Evolutionary conservation across 306 rosid species (phyloP), one percentile per base, ranked within the genome.

Genomic region (Nissolia schottii): DNA sequence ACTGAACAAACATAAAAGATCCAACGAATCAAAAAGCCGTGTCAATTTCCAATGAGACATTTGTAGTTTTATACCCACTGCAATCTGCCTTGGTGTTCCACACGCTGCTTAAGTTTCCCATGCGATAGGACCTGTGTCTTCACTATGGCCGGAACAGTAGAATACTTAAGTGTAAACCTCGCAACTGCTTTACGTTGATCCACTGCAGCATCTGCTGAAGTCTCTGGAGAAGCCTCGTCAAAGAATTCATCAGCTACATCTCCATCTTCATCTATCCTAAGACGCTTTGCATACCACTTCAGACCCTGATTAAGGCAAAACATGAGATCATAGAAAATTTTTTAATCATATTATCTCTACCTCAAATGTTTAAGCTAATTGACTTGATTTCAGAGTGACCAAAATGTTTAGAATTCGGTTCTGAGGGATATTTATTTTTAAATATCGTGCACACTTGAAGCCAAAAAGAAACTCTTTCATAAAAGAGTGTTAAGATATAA

Each of bases 231-330:
- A 49, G 91, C 85, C 82, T 94, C 96, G 1, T 87, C 95, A 7
- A 91, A 74, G 83, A 94, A 94, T 59, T 86, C 86, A 37, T 90
- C 87, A 0, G 97, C 98, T 18, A 93, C 83, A 74, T 94, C 96
- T 79, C 98, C 97, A 73, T 94, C 98, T 62, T 89, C 95, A 57
- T 94, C 97, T 19, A 94, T 83, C 85, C 65, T 85, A 14, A 91
- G 96, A 20, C 80, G 75, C 80, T 82, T 88, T 37, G 87, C 87
- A 65, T 87, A 92, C 98, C 97, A 94, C 51, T 79, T 72, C 76
- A 91, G 78, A 80, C 98, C 98, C 98, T 94, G 90, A 70, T 32
- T 5, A 32, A 67, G 64, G 34, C 45, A n/a, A 59, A 41, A 64
- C 55, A 78, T 62, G 74, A 63, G 57, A 77, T 23, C 65, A 65